Conservation (phyloP, 2,329 filamentous ascomycete species). For the Coccinonectria pachysandricola region DNA sequence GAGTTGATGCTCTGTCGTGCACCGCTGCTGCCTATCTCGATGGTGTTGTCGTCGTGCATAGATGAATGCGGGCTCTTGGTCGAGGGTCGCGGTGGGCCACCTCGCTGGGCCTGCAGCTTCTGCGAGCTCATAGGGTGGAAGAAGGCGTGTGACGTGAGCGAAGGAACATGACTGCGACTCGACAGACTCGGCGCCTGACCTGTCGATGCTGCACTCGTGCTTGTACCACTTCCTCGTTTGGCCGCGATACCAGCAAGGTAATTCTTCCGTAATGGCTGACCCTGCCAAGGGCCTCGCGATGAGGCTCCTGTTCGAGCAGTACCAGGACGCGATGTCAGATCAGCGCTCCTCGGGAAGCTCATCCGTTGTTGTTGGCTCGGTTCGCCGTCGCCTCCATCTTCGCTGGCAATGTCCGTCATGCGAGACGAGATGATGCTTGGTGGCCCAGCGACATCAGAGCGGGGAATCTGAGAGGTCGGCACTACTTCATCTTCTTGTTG, state of each 20-base stretch:
- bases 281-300: constrained; percentile 37
- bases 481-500: constrained; percentile 30
- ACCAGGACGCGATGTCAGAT: constrained; percentile 40
- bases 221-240: constrained; percentile 33
- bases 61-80: constrained; percentile 28
- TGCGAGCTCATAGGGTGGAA: constrained; percentile 96
- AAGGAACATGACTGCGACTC: constrained; percentile 81
- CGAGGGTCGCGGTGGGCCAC: constrained; percentile 38
- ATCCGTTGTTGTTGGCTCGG: constrained; percentile 15
- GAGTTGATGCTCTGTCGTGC: constrained; percentile 48
- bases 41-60: constrained; percentile 30
- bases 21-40: constrained; percentile 32
- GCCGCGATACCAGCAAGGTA: constrained; percentile 31
- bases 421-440: constrained; percentile 62
- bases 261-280: constrained; percentile 46
- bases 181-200: constrained; percentile 47
- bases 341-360: constrained; percentile 28
- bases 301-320: constrained; percentile 41
- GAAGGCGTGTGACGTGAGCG: constrained; percentile 80
- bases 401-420: constrained; percentile 55
- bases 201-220: constrained; percentile 41
- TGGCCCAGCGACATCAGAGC: constrained; percentile 35
- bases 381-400: constrained; percentile 40
- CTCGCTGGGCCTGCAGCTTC: constrained; percentile 81
- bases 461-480: constrained; percentile 29